phyloP scores from a whole-genome alignment of 495 filamentous ascomycete species.

The Cryomyces minteri region DNA sequence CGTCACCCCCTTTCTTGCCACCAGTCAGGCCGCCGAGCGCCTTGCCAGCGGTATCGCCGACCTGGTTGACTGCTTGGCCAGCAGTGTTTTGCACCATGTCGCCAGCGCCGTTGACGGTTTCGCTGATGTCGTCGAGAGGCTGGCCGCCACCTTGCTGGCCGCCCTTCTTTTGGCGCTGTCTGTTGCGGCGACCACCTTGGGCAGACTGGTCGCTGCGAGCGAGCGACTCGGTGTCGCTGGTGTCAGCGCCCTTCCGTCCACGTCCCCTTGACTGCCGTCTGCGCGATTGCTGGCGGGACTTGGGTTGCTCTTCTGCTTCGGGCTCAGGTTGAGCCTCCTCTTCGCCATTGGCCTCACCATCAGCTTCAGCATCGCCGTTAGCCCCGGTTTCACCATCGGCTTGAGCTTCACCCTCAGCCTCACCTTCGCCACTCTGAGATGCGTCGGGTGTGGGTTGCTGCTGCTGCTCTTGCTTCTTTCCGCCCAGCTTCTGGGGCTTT shows the following conservation, averaged over 20 bases:
- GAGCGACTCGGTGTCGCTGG: conserved; percentile 18
- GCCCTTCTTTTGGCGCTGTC: conserved; percentile 17
- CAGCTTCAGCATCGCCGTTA: conserved; percentile 10
- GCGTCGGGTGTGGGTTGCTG: conserved; percentile 23
- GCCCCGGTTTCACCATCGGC: conserved; percentile 10
- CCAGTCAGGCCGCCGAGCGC: conserved; percentile 20
- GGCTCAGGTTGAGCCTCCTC: conserved; percentile 11
- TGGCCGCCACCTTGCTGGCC: conserved; percentile 10
- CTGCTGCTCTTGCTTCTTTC: conserved; percentile 7
- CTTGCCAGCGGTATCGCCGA: conserved; percentile 19
- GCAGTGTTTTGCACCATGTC: conserved; percentile 24
- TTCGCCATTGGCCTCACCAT: conserved; percentile 9
- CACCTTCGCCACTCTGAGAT: conserved; percentile 10
- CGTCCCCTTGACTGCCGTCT: conserved; percentile 23
- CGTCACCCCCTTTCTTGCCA: conserved; percentile 5
- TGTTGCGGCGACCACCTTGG: conserved; percentile 20
- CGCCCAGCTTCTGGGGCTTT: conserved; percentile 23
- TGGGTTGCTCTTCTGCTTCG: conserved; percentile 11
- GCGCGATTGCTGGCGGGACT: conserved; percentile 11
- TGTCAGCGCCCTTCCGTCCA: conserved; percentile 13
- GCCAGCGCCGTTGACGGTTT: conserved; percentile 17
- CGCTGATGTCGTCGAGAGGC: conserved; percentile 20
- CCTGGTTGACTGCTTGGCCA: conserved; percentile 15
- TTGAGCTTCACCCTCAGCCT: conserved; percentile 15
- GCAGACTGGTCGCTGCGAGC: conserved; percentile 18